Evolutionary conservation across 163 green algal species (phyloP).

Genomic region (Volvox carteri): DNA sequence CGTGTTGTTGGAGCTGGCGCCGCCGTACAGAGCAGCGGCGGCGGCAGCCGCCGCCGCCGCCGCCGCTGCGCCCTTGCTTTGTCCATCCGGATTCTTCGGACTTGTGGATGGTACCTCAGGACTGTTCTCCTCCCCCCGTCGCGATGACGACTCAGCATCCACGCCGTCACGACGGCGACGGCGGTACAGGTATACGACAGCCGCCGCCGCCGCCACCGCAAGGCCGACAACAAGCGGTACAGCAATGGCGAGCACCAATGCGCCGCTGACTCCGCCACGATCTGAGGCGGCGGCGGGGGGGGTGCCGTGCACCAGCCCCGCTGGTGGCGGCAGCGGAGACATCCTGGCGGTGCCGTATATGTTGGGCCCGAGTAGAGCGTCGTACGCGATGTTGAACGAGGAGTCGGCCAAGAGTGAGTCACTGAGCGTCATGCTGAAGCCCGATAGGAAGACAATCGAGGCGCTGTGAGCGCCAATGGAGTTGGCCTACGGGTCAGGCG

Average conservation of each 20-base stretch:
- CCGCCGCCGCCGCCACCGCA: background rate
- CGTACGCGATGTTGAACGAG: background rate
- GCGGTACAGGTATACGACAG: background rate
- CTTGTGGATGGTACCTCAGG: background rate
- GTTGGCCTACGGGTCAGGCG: background rate
- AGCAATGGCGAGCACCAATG: conserved; percentile 3
- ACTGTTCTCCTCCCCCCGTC: background rate
- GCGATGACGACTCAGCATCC: no score
- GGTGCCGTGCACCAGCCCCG: no score
- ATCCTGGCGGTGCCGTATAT: conserved; percentile 18
- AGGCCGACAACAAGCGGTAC: background rate
- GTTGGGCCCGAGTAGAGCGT: background rate
- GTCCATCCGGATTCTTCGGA: background rate
- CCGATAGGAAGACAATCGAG: background rate
- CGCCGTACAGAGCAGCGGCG: background rate
- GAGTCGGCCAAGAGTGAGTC: conserved; percentile 1
- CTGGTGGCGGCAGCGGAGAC: background rate
- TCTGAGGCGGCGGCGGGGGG: background rate
- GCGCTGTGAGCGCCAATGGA: background rate
- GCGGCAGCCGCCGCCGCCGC: background rate
- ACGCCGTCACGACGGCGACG: background rate
- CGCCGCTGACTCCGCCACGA: background rate
- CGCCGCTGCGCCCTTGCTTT: background rate
- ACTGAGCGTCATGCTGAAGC: background rate
- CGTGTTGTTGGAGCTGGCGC: background rate